phyloP scores from a whole-genome alignment of 78 protist species.

The Emiliania huxleyi region DNA sequence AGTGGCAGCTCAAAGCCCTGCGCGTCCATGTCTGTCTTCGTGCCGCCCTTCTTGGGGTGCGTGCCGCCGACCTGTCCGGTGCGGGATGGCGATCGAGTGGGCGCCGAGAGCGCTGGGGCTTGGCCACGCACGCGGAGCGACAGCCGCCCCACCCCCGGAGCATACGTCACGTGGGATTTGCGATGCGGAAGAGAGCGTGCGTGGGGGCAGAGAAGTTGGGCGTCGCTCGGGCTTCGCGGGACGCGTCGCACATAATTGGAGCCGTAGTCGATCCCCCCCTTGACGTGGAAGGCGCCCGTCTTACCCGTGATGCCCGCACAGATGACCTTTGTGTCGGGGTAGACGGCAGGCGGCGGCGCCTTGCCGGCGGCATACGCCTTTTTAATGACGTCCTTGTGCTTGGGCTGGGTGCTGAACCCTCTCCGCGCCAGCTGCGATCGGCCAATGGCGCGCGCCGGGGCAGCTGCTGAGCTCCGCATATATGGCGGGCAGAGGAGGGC shows the following conservation, averaged over 20 bases:
- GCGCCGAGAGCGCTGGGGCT: neutral
- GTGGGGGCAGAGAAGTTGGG: neutral
- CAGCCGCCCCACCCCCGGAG: too few species aligned
- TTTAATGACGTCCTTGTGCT: too few species aligned
- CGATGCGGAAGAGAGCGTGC: neutral
- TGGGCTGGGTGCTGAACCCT: too few species aligned
- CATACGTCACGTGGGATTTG: too few species aligned
- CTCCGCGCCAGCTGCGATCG: too few species aligned
- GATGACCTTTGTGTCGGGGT: conserved; percentile 94
- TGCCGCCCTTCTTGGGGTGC: conserved; percentile 94
- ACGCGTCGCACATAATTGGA: conserved; percentile 89
- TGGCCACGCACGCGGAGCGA: neutral
- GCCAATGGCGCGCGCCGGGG: too few species aligned
- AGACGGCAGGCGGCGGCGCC: conserved; percentile 47
- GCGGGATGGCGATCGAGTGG: neutral
- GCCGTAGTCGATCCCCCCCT: conserved; percentile 95
- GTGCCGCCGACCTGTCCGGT: conserved; percentile 80
- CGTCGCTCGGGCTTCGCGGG: too few species aligned
- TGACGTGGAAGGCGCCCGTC: conserved; percentile 94
- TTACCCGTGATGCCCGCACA: conserved; percentile 98
- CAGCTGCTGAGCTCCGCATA: too few species aligned
- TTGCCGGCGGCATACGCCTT: neutral
- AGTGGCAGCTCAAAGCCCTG: conserved; percentile 90
- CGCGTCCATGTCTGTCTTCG: too few species aligned
- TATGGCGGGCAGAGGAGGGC: too few species aligned